Evolutionary conservation across 768 basidiomycete genomes (phyloP), one percentile per base, ranked within the genome.

Genomic region (Clitopilus hobsonii): DNA sequence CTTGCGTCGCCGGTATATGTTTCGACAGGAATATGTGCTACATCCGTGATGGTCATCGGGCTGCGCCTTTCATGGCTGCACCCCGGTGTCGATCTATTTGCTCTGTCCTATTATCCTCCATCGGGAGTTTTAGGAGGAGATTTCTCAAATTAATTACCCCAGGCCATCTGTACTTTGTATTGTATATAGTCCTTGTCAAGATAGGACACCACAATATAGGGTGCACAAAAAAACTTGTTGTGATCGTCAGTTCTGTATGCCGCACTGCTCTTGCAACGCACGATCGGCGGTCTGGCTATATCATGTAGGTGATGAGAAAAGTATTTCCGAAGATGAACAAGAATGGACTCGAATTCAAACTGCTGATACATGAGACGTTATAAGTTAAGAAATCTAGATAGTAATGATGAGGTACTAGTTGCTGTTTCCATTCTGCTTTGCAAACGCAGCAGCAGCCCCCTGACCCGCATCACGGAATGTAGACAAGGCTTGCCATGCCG

Each of bases 401-500:
- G n/a, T n/a, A n/a, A n/a, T n/a, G n/a, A n/a, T n/a, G n/a, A n/a
- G n/a, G n/a, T n/a, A n/a, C 50, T 26, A 18, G 27, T 56, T 14
- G 13, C 4, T n/a, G 8, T 45, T 45, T 45, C 41, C 41, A 45
- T 45, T 45, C 3, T 45, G 16, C 18, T 36, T 4, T n/a, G 32
- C 32, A 36, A 45, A 45, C 16, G 41, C 41, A 45, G 29, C 24
- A 48, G 68, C 69, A 10, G 66, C 68, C 38, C 62, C 60, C 36
- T 64, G 65, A 2, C 77, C 80, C 8, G 73, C 71, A 8, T 74
- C 69, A 3, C 77, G 73, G 65, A 86, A 86, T 4, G 65, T 70
- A 58, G 79, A 71, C 36, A 88, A 60, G 3, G 83, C 83, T 50
- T 69, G 65, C 82, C 82, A 85, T 22, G 87, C 86, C 38, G 69